Evolutionary conservation across 2,329 filamentous ascomycete species (phyloP), one percentile per base, ranked within the genome.

Genomic region (Chaetothyriales sp.): DNA sequence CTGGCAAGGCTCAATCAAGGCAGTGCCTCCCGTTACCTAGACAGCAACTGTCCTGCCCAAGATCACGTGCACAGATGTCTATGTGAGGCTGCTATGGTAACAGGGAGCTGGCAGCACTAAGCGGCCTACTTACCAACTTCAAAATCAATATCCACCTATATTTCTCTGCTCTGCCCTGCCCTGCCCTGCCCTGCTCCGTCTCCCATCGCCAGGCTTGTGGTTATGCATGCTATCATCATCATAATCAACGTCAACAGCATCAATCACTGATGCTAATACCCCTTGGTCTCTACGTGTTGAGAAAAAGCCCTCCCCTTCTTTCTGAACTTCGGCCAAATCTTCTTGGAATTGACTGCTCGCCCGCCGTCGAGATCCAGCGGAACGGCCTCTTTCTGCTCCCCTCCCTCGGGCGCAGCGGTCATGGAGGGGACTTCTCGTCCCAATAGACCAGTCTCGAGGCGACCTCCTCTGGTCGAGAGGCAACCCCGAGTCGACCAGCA

Each of bases 381-480:
- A 15, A 39, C 4, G 10, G 2, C 10, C 7, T 39, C 32, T 39
- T 32, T 32, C 28, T 32, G n/a, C n/a, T n/a, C n/a, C 7, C 28
- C 28, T 32, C 12, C 1, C 12, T 15, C 32, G 32, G 15, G 12
- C 10, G 9, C 32, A 15, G 15, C 43, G 2, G 20, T 18, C 45
- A 47, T 47, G 45, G 45, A 47, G 45, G 18, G 28, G 18, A 12
- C 45, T 18, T 10, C 45, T 36, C 26, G 51, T 43, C 25, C 20
- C 18, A 47, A 50, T 12, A 48, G 51, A 25, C n/a, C 39, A 19
- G 18, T 25, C 2, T 36, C 49, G n/a, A 56, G 54, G 50, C 52
- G 57, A 48, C 51, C 46, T 45, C 49, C 50, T 22, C 51, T 60
- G 18, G 51, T 46, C 25, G 57, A 59, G 32, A 54, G 56, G 15